Conservation (phyloP, 192 early-diverging fungal genomes). For the Rhizophagus prolifer region DNA sequence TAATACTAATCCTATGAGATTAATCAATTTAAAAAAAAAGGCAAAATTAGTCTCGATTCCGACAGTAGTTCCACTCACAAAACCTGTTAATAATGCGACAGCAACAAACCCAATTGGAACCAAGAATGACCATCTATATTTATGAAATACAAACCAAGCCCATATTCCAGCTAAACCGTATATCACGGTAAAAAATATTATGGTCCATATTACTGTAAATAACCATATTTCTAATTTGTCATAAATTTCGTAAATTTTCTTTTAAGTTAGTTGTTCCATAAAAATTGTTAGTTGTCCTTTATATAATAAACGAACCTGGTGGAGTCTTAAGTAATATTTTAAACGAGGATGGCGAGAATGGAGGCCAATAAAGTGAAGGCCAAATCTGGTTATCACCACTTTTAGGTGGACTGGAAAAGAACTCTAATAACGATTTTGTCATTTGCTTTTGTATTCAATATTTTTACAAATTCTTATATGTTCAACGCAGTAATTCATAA, state of each 20-base stretch:
- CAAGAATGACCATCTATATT: slow-evolving; percentile 42
- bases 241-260: background rate
- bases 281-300: background rate
- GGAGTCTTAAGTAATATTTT: background rate
- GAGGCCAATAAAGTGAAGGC: slow-evolving; percentile 28
- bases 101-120: slow-evolving; percentile 36
- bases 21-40: background rate
- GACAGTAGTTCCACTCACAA: slow-evolving; percentile 46
- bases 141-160: slow-evolving; percentile 52
- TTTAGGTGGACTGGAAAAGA: too few species aligned
- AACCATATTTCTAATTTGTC: slow-evolving; percentile 53
- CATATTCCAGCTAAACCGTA: slow-evolving; percentile 62
- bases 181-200: slow-evolving; percentile 56
- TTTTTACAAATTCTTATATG: too few species aligned
- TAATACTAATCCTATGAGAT: slow-evolving; percentile 52
- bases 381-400: background rate
- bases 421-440: too few species aligned
- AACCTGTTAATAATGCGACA: slow-evolving; percentile 39
- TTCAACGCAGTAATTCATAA: too few species aligned
- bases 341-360: too few species aligned
- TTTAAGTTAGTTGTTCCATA: background rate
- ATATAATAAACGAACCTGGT: background rate
- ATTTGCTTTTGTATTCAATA: too few species aligned
- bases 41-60: slow-evolving; percentile 17
- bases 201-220: slow-evolving; percentile 61